Percentiles rank a stretch among this genome's conserved stretches.
Evolutionary conservation across 306 rosid species (phyloP).

Genomic region (Cicer bijugum): DNA sequence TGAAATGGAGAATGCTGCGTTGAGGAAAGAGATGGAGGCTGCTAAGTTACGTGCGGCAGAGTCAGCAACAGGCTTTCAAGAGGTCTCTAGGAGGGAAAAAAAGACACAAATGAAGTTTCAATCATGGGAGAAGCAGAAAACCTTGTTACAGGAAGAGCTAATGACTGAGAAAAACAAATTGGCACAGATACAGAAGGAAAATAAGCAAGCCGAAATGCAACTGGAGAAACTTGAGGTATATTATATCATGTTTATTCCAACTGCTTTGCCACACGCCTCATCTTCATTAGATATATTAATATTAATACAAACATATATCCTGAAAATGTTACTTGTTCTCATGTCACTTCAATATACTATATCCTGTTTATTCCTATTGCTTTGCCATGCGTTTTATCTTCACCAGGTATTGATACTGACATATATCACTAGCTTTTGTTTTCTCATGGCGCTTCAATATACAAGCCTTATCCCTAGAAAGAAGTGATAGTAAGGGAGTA

Average conservation of each 20-base stretch:
- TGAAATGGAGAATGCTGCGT: slow-evolving; percentile 71
- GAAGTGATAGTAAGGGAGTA: slow-evolving; percentile 18
- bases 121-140: slow-evolving; percentile 84
- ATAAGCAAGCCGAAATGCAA: slow-evolving; percentile 66
- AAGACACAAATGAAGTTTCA: slow-evolving; percentile 63
- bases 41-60: slow-evolving; percentile 71
- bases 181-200: slow-evolving; percentile 58
- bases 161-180: slow-evolving; percentile 62
- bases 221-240: slow-evolving; percentile 79
- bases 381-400: slow-evolving; percentile 24
- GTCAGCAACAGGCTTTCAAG: slow-evolving; percentile 83
- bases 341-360: slow-evolving; percentile 40
- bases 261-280: background rate
- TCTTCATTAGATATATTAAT: background rate
- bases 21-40: slow-evolving; percentile 86
- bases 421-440: slow-evolving; percentile 10
- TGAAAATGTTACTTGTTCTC: background rate
- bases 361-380: slow-evolving; percentile 35
- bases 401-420: slow-evolving; percentile 19
- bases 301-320: background rate
- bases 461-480: background rate
- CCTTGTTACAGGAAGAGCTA: slow-evolving; percentile 70
- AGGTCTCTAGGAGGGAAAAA: slow-evolving; percentile 81
- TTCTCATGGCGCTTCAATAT: slow-evolving; percentile 19
- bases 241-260: slow-evolving; percentile 39